phyloP scores from a whole-genome alignment of 83 land plant genomes.

The Isoetes engelmannii region DNA sequence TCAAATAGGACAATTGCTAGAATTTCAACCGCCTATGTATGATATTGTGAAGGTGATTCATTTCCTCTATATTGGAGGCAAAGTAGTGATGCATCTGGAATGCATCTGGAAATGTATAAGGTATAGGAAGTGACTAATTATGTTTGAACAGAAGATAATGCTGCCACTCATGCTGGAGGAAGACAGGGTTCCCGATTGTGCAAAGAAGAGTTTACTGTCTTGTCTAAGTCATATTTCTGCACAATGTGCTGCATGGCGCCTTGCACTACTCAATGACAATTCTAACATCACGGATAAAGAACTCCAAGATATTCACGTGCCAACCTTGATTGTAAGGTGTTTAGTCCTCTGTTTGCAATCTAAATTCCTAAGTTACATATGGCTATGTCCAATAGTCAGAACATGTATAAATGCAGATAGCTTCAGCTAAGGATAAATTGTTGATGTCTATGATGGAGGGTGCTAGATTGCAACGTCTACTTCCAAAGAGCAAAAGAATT shows the following conservation, averaged over 20 bases:
- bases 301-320: constrained; percentile 18
- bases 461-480: constrained; percentile 24
- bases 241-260: constrained; percentile 39
- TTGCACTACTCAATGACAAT: constrained; percentile 34
- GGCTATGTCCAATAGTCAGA: too few species aligned
- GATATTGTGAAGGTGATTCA: constrained; percentile 24
- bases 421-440: constrained; percentile 32
- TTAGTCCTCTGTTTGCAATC: not conserved
- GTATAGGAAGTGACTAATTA: too few species aligned
- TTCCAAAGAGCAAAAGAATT: constrained; percentile 32
- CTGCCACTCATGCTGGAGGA: constrained; percentile 32
- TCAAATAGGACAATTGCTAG: constrained; percentile 23
- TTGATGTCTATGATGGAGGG: constrained; percentile 27
- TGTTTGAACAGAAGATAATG: constrained; percentile 27
- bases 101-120: too few species aligned
- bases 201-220: constrained; percentile 15
- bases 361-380: too few species aligned
- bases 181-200: constrained; percentile 20
- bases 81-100: too few species aligned
- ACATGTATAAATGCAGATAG: constrained; percentile 12
- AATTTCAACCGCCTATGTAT: constrained; percentile 26
- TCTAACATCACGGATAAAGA: constrained; percentile 23
- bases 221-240: constrained; percentile 33
- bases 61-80: not conserved
- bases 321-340: constrained; percentile 31